Evolutionary conservation across 1,284 basidiomycete species (phyloP).

Genomic region (Cryptococcus maquisensis): DNA sequence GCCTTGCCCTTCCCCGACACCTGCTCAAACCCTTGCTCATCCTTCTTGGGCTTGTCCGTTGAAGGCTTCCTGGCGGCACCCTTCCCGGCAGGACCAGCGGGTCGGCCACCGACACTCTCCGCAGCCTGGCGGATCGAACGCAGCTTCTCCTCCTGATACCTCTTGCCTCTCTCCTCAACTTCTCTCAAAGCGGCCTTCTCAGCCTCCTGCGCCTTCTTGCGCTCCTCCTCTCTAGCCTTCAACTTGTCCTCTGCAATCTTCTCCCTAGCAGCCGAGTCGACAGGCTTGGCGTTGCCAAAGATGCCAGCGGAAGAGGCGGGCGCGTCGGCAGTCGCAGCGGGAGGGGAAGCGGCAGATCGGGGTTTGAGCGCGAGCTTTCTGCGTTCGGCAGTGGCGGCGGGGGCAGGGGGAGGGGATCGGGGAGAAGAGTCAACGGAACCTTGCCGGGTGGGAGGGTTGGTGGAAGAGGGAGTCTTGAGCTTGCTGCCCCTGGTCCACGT

Average conservation of each 20-base stretch:
- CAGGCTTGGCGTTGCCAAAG: conserved; percentile 87
- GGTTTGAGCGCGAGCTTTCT: conserved; percentile 78
- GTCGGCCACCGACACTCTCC: conserved; percentile 25
- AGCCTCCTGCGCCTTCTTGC: conserved; percentile 42
- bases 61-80: not conserved
- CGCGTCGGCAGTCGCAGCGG: conserved; percentile 53
- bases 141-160: conserved; percentile 25
- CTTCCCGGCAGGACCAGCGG: conserved; percentile 9
- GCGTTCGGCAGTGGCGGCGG: conserved; percentile 71
- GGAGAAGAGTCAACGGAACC: conserved; percentile 51
- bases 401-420: conserved; percentile 52
- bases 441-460: conserved; percentile 22
- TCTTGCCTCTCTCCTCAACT: conserved; percentile 7
- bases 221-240: conserved; percentile 30
- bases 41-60: conserved; percentile 3
- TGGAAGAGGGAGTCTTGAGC: conserved; percentile 28
- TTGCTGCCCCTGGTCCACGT: conserved; percentile 50
- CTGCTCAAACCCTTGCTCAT: conserved; percentile 4
- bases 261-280: conserved; percentile 75
- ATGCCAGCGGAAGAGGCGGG: conserved; percentile 15
- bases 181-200: conserved; percentile 4
- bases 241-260: conserved; percentile 50
- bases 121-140: conserved; percentile 30
- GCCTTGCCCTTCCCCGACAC: conserved; percentile 26
- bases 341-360: conserved; percentile 58